Evolutionary conservation across 2,329 filamentous ascomycete species (phyloP).

Genomic region (Boeremia exigua): DNA sequence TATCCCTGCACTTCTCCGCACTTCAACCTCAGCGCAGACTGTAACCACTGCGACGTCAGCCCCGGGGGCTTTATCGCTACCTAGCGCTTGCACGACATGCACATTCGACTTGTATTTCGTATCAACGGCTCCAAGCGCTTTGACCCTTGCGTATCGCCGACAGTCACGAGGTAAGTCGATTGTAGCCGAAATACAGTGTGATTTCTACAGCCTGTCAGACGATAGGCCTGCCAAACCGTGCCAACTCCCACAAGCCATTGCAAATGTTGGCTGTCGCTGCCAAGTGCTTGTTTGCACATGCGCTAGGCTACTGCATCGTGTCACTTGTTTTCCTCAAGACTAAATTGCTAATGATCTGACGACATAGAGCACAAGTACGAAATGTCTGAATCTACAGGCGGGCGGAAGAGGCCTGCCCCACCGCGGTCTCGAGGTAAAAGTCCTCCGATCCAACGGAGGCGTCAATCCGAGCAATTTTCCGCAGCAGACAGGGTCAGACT

Average conservation of each 20-base stretch:
- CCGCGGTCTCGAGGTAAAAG: conserved; percentile 25
- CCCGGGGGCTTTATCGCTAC: neutral
- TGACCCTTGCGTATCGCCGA: neutral
- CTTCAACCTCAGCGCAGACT: neutral
- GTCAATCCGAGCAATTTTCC: conserved; percentile 2
- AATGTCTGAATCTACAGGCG: conserved; percentile 13
- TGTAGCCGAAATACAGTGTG: neutral
- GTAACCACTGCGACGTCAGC: neutral
- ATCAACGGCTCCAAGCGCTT: neutral
- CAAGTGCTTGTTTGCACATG: neutral
- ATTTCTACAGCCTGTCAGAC: neutral
- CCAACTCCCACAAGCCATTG: neutral
- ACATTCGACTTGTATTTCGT: neutral
- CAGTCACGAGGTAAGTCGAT: conserved; percentile 1
- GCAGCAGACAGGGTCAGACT: conserved; percentile 10
- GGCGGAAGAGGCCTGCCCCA: conserved; percentile 22
- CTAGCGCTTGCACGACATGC: neutral
- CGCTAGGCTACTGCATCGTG: neutral
- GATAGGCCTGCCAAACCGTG: neutral
- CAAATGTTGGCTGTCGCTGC: neutral
- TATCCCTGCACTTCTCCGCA: neutral
- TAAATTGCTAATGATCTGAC: neutral
- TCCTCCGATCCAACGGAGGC: conserved; percentile 28
- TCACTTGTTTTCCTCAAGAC: neutral
- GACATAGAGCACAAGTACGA: neutral